Percentiles rank a stretch among this genome's conserved stretches.
Evolutionary conservation across 257 asterid species (phyloP).

Genomic region (Echium plantagineum): DNA sequence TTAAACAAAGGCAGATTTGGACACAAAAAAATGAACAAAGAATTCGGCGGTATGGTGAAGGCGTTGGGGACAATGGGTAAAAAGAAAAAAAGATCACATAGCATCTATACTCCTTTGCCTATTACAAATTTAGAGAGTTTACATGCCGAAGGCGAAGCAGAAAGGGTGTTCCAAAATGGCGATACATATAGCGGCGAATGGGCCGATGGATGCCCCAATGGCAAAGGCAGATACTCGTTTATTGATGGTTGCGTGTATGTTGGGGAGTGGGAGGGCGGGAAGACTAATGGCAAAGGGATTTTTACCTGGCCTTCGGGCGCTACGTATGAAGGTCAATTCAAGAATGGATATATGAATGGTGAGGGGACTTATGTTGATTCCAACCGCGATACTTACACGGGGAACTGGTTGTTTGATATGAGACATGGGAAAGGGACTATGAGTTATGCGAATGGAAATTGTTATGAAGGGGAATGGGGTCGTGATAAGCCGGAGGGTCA

Average conservation of each 20-base stretch:
- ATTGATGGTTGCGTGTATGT: constrained; percentile 81
- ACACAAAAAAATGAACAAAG: constrained; percentile 58
- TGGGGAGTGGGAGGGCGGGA: constrained; percentile 73
- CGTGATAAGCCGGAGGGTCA: constrained; percentile 54
- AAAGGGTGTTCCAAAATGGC: constrained; percentile 49
- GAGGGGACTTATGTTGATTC: constrained; percentile 71
- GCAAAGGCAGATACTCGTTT: constrained; percentile 74
- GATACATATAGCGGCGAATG: constrained; percentile 75
- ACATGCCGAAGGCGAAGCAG: constrained; percentile 30
- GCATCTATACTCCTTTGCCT: constrained; percentile 53
- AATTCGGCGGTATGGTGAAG: constrained; percentile 69
- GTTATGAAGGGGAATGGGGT: constrained; percentile 65
- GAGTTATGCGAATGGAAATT: constrained; percentile 57
- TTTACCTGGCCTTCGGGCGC: constrained; percentile 93
- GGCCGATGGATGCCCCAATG: constrained; percentile 50
- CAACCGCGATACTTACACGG: constrained; percentile 48
- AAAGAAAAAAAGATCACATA: constrained; percentile 34
- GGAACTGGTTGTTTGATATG: constrained; percentile 55
- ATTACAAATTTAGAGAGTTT: constrained; percentile 67
- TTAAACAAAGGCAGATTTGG: neutral
- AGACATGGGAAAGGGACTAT: constrained; percentile 58
- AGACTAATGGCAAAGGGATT: constrained; percentile 54
- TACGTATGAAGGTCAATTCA: constrained; percentile 79
- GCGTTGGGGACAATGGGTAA: constrained; percentile 59
- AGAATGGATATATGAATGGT: constrained; percentile 69